Base-by-base conservation (phyloP, 75 land plant species). In the Pinus albicaulis region DNA sequence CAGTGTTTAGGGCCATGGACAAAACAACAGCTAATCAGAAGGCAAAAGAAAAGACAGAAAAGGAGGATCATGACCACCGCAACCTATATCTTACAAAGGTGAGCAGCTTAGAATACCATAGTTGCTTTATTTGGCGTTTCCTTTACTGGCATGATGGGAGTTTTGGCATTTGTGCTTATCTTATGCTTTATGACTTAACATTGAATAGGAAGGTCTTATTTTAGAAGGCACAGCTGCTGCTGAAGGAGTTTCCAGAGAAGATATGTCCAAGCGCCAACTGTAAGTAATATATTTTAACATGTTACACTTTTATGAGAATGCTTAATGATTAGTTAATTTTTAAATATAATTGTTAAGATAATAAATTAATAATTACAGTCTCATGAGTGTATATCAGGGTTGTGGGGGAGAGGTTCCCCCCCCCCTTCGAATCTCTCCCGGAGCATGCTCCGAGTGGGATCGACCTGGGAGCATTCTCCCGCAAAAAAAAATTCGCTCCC, bases 1-100 rank as follows among this genome's bases (percentile, higher is more conserved):
- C 58, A 52, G 83, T 92, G n/a, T 60, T 86, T 70, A 82, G 84
- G 74, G 94, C 99, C 66, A 73, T 98, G 76, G 92, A 95, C 72
- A 92, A 89, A 76, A 87, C 88, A 62, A 70, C 91, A 64, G 98
- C 93, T 62, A 80, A 80, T 59, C 79, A 85, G 52, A 87, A 86
- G 74, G 92, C 84, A 63, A 79, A 78, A 64, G 86, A 89, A 38
- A 91, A 84, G 78, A 62, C 81, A 76, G 89, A 93, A 61, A 79
- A 70, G 48, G 85, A 84, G 59, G 82, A 82, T 57, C 76, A 78
- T 64, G 99, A 97, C 82, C 91, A 82, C 7, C 94, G 99, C 5
- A 93, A 95, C 76, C 86, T 95, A 38, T 91, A 94, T 78, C 88
- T 98, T 74, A 90, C 93, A 53, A 87, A 95, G 92, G 99, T 92